These are phyloP conservation scores for Straminergon stramineum DNA, from an alignment of 225 moss, liverwort and hornwort species.

Conservation along the genomic window DNA sequence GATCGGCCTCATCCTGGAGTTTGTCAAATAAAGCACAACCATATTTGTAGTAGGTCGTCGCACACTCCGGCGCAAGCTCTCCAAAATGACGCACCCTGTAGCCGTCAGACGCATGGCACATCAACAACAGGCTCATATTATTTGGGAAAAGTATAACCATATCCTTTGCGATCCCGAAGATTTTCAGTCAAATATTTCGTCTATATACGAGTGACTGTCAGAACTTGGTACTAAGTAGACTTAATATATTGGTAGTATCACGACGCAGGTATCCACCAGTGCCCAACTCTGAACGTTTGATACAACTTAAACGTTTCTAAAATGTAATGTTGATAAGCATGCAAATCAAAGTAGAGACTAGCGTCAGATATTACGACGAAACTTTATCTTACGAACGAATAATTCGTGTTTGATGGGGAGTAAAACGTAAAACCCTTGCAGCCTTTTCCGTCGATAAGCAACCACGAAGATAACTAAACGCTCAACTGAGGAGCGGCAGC, in stretches of 20 bases:
- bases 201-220: background rate
- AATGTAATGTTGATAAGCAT: background rate
- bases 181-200: background rate
- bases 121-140: background rate
- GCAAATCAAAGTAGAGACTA: background rate
- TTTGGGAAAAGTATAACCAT: background rate
- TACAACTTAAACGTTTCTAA: background rate
- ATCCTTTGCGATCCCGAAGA: background rate
- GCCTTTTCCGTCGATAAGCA: background rate
- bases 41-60: conserved; percentile 71
- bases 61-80: conserved; percentile 77
- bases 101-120: background rate
- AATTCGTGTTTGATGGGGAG: background rate
- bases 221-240: background rate
- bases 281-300: background rate
- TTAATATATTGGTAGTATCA: background rate
- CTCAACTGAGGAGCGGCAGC: background rate
- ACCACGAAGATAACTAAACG: background rate
- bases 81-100: conserved; percentile 70
- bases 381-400: background rate
- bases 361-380: background rate
- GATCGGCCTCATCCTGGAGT: conserved; percentile 79
- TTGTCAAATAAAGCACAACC: conserved; percentile 89
- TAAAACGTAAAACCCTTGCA: background rate
- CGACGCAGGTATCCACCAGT: background rate